Conservation (phyloP, 2,329 filamentous ascomycete species). For the Drechmeria coniospora region DNA sequence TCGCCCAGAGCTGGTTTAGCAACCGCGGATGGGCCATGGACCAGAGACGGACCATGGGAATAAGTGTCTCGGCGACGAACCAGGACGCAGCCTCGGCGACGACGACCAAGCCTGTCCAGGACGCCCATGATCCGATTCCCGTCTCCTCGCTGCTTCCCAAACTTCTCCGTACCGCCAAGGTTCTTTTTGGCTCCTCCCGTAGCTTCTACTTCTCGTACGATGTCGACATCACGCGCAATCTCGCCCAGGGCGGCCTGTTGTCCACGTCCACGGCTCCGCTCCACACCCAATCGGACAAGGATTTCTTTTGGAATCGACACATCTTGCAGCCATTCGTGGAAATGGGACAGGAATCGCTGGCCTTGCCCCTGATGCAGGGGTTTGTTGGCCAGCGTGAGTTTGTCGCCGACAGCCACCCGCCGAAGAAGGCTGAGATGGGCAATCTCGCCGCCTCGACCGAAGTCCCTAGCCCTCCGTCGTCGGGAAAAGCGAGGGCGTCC, state of each 20-base stretch:
- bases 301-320: slow-evolving; percentile 85
- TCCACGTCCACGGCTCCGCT: slow-evolving; percentile 33
- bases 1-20: slow-evolving; percentile 86
- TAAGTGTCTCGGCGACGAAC: slow-evolving; percentile 30
- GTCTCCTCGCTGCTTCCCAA: slow-evolving; percentile 56
- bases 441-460: slow-evolving; percentile 19
- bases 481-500: slow-evolving; percentile 12
- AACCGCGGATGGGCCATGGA: slow-evolving; percentile 65
- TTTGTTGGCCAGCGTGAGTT: slow-evolving; percentile 84
- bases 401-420: slow-evolving; percentile 47
- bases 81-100: slow-evolving; percentile 6
- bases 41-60: slow-evolving; percentile 51
- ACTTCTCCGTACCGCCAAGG: slow-evolving; percentile 64
- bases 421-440: slow-evolving; percentile 35
- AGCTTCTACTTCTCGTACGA: slow-evolving; percentile 97
- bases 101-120: slow-evolving; percentile 22
- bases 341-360: slow-evolving; percentile 52
- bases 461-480: slow-evolving; percentile 10
- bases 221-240: slow-evolving; percentile 66
- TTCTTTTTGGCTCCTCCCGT: slow-evolving; percentile 65
- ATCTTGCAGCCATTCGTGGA: slow-evolving; percentile 60
- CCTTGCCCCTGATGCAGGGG: slow-evolving; percentile 79
- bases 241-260: slow-evolving; percentile 19
- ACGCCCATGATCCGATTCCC: slow-evolving; percentile 14
- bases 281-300: slow-evolving; percentile 54